Conservation (phyloP, 2,329 filamentous ascomycete species). For the Apiospora pterosperma region DNA sequence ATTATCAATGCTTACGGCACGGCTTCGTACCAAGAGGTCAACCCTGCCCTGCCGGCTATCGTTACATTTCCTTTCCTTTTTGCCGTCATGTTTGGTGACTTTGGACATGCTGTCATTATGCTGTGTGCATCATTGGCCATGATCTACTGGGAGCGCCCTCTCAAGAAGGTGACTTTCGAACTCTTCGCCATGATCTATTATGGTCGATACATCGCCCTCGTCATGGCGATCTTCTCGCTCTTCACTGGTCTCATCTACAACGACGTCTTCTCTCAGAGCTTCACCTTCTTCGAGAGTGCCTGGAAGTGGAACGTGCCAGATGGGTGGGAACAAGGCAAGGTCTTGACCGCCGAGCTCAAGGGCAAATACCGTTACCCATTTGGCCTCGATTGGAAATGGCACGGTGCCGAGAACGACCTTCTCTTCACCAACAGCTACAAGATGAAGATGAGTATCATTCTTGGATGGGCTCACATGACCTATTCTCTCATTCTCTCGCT, state of each 20-base stretch:
- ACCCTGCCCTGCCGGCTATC: slow-evolving; percentile 91
- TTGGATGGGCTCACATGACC: slow-evolving; percentile 98
- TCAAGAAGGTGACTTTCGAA: slow-evolving; percentile 91
- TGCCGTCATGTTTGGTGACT: slow-evolving; percentile 99
- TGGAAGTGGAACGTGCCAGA: slow-evolving; percentile 76
- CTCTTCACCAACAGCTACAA: slow-evolving; percentile 98
- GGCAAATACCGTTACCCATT: slow-evolving; percentile 85
- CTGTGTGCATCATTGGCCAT: slow-evolving; percentile 77
- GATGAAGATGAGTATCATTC: slow-evolving; percentile 99
- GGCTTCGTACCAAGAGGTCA: slow-evolving; percentile 95
- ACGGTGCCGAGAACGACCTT: slow-evolving; percentile 90
- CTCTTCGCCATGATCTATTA: slow-evolving; percentile 99
- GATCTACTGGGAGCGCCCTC: slow-evolving; percentile 93
- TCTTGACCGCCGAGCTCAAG: slow-evolving; percentile 65
- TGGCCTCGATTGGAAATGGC: slow-evolving; percentile 94
- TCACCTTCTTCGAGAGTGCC: slow-evolving; percentile 84
- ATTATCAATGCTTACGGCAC: slow-evolving; percentile 99
- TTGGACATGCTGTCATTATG: slow-evolving; percentile 92
- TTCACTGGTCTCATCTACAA: slow-evolving; percentile 98
- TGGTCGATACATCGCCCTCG: slow-evolving; percentile 94
- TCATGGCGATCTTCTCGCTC: slow-evolving; percentile 97
- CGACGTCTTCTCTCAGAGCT: slow-evolving; percentile 90
- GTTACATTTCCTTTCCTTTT: slow-evolving; percentile 99
- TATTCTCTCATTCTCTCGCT: slow-evolving; percentile 93
- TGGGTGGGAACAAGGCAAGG: slow-evolving; percentile 61